These are phyloP conservation scores for Cladobotryum protrusum DNA, from an alignment of 2,329 filamentous ascomycete genomes.

Conservation along the genomic window DNA sequence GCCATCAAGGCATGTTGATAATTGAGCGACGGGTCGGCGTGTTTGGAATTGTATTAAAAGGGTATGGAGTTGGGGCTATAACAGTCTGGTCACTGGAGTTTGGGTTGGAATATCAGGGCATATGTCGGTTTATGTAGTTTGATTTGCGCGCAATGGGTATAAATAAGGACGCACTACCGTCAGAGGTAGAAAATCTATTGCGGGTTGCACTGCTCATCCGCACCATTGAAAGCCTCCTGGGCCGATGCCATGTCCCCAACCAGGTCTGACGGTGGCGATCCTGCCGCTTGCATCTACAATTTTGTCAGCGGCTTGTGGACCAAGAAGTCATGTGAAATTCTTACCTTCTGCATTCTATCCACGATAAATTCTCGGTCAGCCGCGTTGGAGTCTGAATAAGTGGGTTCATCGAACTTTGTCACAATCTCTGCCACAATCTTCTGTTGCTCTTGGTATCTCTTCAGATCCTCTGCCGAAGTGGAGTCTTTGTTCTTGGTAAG, in stretches of 20 bases:
- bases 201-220: constrained; percentile 57
- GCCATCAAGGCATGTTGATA: constrained; percentile 14
- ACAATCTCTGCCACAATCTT: constrained; percentile 79
- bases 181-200: constrained; percentile 42
- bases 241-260: constrained; percentile 84
- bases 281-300: constrained; percentile 87
- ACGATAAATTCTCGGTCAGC: constrained; percentile 87
- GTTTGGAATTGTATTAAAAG: constrained; percentile 1
- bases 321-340: not conserved
- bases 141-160: constrained; percentile 19
- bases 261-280: constrained; percentile 82
- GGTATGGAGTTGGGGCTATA: constrained; percentile 16
- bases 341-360: constrained; percentile 94
- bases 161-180: constrained; percentile 19
- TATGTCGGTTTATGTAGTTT: constrained; percentile 19
- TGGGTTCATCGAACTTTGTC: constrained; percentile 73
- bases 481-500: constrained; percentile 67
- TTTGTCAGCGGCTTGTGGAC: constrained; percentile 1
- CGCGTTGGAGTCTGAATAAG: constrained; percentile 75
- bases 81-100: constrained; percentile 17
- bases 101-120: constrained; percentile 13
- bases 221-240: constrained; percentile 60
- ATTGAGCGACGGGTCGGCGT: not conserved
- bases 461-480: constrained; percentile 64
- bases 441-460: constrained; percentile 77